These are phyloP conservation scores for Calonectria multiphialidica DNA, from an alignment of 2,329 filamentous ascomycete genomes.

Conservation along the genomic window DNA sequence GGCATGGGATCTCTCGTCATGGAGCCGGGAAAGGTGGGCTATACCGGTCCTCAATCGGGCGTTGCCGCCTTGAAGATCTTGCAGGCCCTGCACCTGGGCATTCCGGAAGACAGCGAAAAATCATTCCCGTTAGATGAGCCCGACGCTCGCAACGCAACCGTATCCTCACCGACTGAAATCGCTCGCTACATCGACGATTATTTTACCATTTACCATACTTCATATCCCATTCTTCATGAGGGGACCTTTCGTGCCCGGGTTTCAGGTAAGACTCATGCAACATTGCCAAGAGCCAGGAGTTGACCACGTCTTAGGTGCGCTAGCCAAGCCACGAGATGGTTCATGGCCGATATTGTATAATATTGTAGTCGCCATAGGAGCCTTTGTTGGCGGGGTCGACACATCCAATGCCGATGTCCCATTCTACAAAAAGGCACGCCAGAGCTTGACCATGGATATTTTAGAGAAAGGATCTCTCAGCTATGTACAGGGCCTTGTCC, in stretches of 20 bases:
- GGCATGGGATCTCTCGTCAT: conserved; percentile 31
- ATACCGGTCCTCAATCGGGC: conserved; percentile 32
- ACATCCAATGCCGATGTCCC: conserved; percentile 26
- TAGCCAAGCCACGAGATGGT: conserved; percentile 32
- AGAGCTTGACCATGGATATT: conserved; percentile 51
- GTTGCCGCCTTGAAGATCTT: conserved; percentile 31
- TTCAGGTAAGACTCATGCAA: conserved; percentile 10
- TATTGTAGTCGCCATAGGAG: conserved; percentile 48
- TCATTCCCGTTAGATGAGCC: conserved; percentile 16
- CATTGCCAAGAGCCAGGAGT: background rate
- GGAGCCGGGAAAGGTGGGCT: conserved; percentile 28
- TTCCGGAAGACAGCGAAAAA: conserved; percentile 14
- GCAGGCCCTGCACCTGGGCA: conserved; percentile 23
- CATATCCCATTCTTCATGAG: conserved; percentile 57
- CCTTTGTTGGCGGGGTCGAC: conserved; percentile 41
- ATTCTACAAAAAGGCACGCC: conserved; percentile 38
- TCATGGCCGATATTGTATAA: conserved; percentile 40
- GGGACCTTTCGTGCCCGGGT: conserved; percentile 50
- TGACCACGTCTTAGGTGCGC: conserved; percentile 20
- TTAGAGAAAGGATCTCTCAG: conserved; percentile 56
- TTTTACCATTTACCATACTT: conserved; percentile 54
- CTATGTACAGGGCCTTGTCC: conserved; percentile 53
- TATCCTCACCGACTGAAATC: conserved; percentile 19
- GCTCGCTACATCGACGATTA: conserved; percentile 48
- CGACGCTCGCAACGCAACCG: background rate